Evolutionary conservation across 148 eudicot genomes (phyloP), one percentile per base, ranked within the genome.

Genomic region (Nepenthes gracilis): DNA sequence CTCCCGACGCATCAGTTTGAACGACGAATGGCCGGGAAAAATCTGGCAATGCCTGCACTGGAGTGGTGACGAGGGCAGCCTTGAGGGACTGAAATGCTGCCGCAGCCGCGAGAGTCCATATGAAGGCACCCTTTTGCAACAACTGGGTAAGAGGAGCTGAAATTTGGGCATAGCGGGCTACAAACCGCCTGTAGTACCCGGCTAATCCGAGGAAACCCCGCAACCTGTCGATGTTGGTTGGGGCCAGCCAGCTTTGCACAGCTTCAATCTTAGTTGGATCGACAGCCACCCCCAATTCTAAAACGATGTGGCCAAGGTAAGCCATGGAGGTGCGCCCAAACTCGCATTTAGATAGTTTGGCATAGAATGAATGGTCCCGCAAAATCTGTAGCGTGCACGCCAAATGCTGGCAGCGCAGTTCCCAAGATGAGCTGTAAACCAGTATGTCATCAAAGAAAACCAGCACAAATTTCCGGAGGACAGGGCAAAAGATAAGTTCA

Each of bases 361-460:
- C 48, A 23, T 2, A 59, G 12, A 59, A 38, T 33, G 12, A n/a
- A 9, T 59, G 43, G 2, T 59, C 33, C 5, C 10, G 50, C 1
- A 38, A 23, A 23, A 23, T 14, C 5, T 14, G 12, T 12, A 14
- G 12, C 12, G 32, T 38, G 2, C 38, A 2, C 8, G 5, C 33
- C 12, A 43, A 47, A n/a, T 43, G 63, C 1, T 47, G 33, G 4
- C 11, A 6, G 14, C 45, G 52, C 1, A 0, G 5, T 2, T 43
- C 35, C 63, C 5, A 9, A 10, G 51, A 0, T 2, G 33, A 1
- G 12, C 35, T 60, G 2, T 60, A 60, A 1, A 60, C 52, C n/a
- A 60, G 35, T 0, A 60, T 60, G 36, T 60, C 63, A 12, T 60
- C 35, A 47, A 60, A 60, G 13, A 60, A 60, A 2, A 60, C 63